phyloP scores from a whole-genome alignment of 805 yeast species.

The Yarrowia sp. region DNA sequence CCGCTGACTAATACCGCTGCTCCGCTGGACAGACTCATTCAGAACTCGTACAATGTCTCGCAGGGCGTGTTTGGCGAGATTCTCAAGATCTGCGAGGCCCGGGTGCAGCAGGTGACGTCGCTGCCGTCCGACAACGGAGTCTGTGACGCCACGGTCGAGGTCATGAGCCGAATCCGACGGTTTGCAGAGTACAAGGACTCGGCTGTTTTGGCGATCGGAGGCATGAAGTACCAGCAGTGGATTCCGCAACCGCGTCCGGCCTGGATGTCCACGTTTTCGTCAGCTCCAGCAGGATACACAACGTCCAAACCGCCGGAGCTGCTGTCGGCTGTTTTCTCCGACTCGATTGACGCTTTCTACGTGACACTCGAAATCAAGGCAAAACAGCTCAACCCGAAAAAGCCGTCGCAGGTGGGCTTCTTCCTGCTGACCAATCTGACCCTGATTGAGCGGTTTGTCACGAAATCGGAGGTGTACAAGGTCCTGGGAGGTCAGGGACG shows the following conservation, averaged over 20 bases:
- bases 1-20: conserved; percentile 40
- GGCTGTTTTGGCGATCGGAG: conserved; percentile 58
- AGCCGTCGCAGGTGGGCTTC: conserved; percentile 62
- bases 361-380: conserved; percentile 69
- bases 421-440: conserved; percentile 73
- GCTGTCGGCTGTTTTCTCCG: conserved; percentile 73
- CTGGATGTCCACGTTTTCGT: conserved; percentile 59
- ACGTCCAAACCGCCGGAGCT: conserved; percentile 58
- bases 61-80: conserved; percentile 60
- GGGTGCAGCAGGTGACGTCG: conserved; percentile 55
- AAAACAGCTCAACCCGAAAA: conserved; percentile 48
- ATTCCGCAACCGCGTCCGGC: conserved; percentile 65
- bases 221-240: conserved; percentile 70
- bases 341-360: conserved; percentile 76
- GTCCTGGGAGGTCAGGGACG: conserved; percentile 66
- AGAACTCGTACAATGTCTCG: conserved; percentile 41
- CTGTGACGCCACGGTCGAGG: conserved; percentile 73
- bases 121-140: conserved; percentile 74
- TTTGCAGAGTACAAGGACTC: conserved; percentile 68
- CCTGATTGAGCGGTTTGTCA: conserved; percentile 74
- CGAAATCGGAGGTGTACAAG: conserved; percentile 52
- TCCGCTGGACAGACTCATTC: conserved; percentile 12
- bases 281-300: conserved; percentile 55
- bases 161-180: conserved; percentile 69
- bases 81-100: conserved; percentile 61